Conservation (phyloP, 75 land plant species). For the Sequoia sempervirens region DNA sequence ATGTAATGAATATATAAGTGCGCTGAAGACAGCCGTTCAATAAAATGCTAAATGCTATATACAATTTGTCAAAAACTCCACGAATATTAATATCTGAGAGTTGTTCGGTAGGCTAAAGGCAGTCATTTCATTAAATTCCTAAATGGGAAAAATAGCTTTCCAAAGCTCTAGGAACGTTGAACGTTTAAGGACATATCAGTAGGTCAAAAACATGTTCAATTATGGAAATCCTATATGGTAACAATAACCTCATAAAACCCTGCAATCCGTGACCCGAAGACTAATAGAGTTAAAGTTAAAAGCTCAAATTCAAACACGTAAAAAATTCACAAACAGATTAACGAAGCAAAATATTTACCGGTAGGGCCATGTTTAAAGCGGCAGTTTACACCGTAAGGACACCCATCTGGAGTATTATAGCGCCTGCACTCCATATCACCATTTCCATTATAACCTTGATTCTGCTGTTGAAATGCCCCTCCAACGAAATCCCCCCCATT, state of each 20-base stretch:
- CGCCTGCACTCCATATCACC: conserved; percentile 29
- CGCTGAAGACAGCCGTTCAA: neutral
- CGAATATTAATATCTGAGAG: too few relatives aligned
- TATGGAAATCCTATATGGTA: neutral
- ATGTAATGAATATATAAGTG: neutral
- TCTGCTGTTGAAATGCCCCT: conserved; percentile 2
- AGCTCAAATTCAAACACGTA: neutral
- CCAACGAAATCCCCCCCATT: neutral
- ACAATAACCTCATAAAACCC: too few relatives aligned
- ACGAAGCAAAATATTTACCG: conserved; percentile 8
- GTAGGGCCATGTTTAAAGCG: conserved; percentile 31
- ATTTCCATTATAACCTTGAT: neutral
- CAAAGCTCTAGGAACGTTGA: neutral
- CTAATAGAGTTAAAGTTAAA: neutral
- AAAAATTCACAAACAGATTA: neutral
- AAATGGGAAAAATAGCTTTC: neutral
- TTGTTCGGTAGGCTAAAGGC: too few relatives aligned
- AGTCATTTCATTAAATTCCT: neutral
- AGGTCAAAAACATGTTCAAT: neutral
- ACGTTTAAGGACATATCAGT: neutral
- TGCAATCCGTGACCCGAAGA: neutral
- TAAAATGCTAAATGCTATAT: too few relatives aligned
- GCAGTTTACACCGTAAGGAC: conserved; percentile 28
- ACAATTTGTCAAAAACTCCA: neutral
- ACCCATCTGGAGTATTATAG: conserved; percentile 26